Evolutionary conservation across 2,329 filamentous ascomycete species (phyloP).

Genomic region (Hypoxylon sp.): DNA sequence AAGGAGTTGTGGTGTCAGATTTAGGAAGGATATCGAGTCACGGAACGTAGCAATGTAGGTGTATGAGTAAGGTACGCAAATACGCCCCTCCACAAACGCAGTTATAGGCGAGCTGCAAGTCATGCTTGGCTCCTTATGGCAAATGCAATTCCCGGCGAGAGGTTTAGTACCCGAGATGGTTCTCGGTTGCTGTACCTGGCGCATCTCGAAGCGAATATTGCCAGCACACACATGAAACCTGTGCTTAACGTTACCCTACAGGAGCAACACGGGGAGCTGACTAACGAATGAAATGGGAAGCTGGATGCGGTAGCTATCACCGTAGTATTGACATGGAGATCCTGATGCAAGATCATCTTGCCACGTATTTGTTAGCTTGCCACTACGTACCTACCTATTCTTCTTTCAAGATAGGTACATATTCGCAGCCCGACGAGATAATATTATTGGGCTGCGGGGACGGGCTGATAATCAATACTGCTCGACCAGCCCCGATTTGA

Average conservation of each 20-base stretch:
- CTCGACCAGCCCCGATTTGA: slow-evolving; percentile 10
- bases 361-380: slow-evolving; percentile 39
- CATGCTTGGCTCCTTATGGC: slow-evolving; percentile 43
- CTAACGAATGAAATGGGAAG: slow-evolving; percentile 32
- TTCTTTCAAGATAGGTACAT: slow-evolving; percentile 9
- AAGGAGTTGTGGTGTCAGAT: slow-evolving; percentile 12
- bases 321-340: slow-evolving; percentile 38
- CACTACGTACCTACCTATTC: slow-evolving; percentile 16
- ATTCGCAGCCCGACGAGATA: not conserved
- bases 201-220: slow-evolving; percentile 36
- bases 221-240: slow-evolving; percentile 40
- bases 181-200: slow-evolving; percentile 37
- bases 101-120: slow-evolving; percentile 40
- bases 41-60: slow-evolving; percentile 40
- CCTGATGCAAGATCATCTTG: slow-evolving; percentile 42
- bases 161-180: slow-evolving; percentile 30
- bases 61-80: slow-evolving; percentile 32
- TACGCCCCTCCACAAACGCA: slow-evolving; percentile 34
- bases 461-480: slow-evolving; percentile 18
- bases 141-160: slow-evolving; percentile 45
- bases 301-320: slow-evolving; percentile 25
- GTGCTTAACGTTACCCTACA: slow-evolving; percentile 35
- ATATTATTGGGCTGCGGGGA: slow-evolving; percentile 9
- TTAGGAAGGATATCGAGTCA: slow-evolving; percentile 30
- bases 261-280: slow-evolving; percentile 12